Base-by-base conservation (phyloP, 257 asterid genomes). In the Eucommia ulmoides region DNA sequence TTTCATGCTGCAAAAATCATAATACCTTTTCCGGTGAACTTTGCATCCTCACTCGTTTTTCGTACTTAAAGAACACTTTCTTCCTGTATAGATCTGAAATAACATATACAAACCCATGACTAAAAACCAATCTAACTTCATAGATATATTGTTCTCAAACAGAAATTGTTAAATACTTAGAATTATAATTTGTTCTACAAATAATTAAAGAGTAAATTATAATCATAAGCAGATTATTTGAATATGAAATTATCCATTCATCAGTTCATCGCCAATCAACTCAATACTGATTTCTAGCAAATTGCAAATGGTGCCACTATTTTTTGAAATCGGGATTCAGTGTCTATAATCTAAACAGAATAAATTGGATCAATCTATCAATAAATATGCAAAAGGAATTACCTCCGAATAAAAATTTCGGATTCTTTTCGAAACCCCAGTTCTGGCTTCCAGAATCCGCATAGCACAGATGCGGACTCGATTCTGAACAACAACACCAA, bases 11-110 rank as follows among this genome's bases (percentile, higher is more conserved):
- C n/a, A n/a, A n/a, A n/a, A n/a, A n/a, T n/a, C n/a, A n/a, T n/a
- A n/a, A n/a, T 60, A 88, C 97, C 94, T 88, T 88, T 59, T 84
- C 97, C 7, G 97, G 95, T 56, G 92, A 84, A 20, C 97, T 88
- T 52, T 72, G 79, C 47, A 78, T 64, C 63, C 97, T 59, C 59
- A 88, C 62, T 22, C 97, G 84, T 63, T 88, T 84, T 79, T 88
- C 97, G 63, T 88, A 88, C 73, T 88, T 88, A 74, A 88, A 88
- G 86, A 88, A 88, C 29, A 88, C 94, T 51, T 73, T 88, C 68
- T 69, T 80, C 74, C 97, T 66, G 58, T 73, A 82, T 7, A 86
- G 20, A 60, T 88, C 95, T 88, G 87, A 24, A 0, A 5, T 51
- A 10, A 15, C 20, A 12, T 18, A 49, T 26, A 44, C 19, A 9